Conservation (phyloP, 371 early-diverging fungal genomes). For the Mortierella sp. region DNA sequence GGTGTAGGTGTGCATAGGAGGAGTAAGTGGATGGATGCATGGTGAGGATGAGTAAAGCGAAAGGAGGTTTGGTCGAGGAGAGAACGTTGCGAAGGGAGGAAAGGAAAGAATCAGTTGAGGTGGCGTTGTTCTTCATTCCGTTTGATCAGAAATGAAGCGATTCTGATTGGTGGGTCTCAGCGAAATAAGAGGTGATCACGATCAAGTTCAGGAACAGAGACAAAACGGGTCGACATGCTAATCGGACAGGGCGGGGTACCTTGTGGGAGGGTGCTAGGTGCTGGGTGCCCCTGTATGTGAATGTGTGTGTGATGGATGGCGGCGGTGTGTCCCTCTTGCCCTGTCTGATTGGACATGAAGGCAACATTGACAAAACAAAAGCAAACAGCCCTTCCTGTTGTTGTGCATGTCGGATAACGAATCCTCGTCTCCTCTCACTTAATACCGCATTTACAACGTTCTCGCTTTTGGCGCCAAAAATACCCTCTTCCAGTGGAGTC, state of each 20-base stretch:
- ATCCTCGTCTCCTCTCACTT: background rate
- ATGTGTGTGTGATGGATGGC: no score
- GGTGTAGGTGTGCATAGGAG: no score
- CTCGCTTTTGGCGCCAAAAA: constrained; percentile 12
- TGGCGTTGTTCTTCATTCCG: background rate
- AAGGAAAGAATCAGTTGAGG: background rate
- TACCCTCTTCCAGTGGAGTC: background rate
- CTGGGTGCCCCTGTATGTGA: no score
- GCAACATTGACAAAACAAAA: background rate
- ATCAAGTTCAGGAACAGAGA: background rate
- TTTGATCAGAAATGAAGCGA: background rate
- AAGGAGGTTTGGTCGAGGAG: no score
- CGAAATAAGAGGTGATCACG: background rate
- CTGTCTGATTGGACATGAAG: background rate
- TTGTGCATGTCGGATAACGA: background rate
- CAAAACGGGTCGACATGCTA: no score
- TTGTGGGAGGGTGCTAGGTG: background rate
- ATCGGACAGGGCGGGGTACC: background rate
- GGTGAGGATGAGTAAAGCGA: no score
- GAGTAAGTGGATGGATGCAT: no score
- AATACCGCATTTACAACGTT: constrained; percentile 3
- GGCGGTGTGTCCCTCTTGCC: no score
- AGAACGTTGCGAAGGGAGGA: no score
- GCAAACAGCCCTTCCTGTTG: background rate
- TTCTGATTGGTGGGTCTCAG: no score